phyloP scores from a whole-genome alignment of 768 basidiomycete genomes.

The Butyriboletus loyo region DNA sequence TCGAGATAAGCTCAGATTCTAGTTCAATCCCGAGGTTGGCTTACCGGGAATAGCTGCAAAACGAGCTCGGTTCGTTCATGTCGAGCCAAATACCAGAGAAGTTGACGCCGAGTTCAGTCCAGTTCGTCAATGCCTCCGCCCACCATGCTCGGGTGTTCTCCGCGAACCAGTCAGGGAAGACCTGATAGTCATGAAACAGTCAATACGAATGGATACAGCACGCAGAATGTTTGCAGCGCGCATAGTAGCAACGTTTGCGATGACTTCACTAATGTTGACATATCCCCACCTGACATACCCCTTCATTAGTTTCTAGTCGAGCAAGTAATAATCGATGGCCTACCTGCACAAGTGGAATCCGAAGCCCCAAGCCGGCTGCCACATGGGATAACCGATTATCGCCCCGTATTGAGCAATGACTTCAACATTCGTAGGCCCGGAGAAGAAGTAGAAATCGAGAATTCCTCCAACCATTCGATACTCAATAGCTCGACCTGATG shows the following conservation, averaged over 20 bases:
- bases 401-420: constrained; percentile 72
- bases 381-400: constrained; percentile 63
- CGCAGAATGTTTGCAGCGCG: constrained; percentile 63
- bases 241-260: constrained; percentile 54
- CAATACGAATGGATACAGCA: background rate
- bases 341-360: constrained; percentile 75
- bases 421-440: constrained; percentile 45
- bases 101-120: constrained; percentile 50
- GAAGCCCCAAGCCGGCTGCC: constrained; percentile 74
- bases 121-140: constrained; percentile 58
- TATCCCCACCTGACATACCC: constrained; percentile 42
- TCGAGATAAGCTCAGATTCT: background rate
- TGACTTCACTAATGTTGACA: constrained; percentile 51
- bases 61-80: constrained; percentile 67
- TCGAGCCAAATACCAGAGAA: constrained; percentile 68
- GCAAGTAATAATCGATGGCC: background rate
- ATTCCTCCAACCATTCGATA: constrained; percentile 75
- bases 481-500: too few relatives aligned
- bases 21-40: background rate
- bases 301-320: background rate
- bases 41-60: constrained; percentile 60
- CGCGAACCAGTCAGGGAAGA: constrained; percentile 62
- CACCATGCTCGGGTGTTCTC: constrained; percentile 54
- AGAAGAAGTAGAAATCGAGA: constrained; percentile 76
- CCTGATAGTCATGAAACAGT: constrained; percentile 28